Percentiles rank a stretch among this genome's conserved stretches.
Conservation (phyloP, 306 rosid genomes). For the Prosopis cineraria region DNA sequence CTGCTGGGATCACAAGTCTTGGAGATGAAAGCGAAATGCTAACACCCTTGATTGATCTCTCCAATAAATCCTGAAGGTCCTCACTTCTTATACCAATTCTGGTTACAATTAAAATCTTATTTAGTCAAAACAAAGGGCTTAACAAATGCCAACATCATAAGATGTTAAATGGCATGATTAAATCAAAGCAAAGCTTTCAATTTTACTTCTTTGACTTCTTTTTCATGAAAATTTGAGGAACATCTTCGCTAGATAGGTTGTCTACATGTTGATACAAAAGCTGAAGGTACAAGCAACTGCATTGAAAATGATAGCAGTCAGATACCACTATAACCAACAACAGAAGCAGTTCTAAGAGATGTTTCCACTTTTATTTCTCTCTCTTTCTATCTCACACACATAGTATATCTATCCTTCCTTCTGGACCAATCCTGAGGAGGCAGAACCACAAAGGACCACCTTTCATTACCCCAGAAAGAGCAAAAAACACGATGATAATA, state of each 20-base stretch:
- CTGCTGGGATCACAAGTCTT: slow-evolving; percentile 88
- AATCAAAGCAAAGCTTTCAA: slow-evolving; percentile 31
- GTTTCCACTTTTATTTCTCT: background rate
- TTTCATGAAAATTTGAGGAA: slow-evolving; percentile 77
- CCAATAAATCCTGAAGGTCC: slow-evolving; percentile 71
- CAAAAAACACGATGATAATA: background rate
- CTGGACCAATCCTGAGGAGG: background rate
- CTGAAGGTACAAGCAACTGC: slow-evolving; percentile 91
- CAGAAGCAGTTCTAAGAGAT: background rate
- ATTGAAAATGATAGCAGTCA: slow-evolving; percentile 37
- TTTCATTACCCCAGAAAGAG: background rate
- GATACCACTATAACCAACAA: slow-evolving; percentile 20
- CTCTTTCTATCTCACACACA: background rate
- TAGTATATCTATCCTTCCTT: background rate
- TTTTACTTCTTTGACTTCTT: slow-evolving; percentile 75
- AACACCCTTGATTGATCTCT: slow-evolving; percentile 72
- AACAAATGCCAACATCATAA: slow-evolving; percentile 28
- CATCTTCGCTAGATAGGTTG: slow-evolving; percentile 67
- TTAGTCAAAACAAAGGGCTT: slow-evolving; percentile 28
- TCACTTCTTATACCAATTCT: slow-evolving; percentile 95
- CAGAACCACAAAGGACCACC: background rate
- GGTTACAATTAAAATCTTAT: slow-evolving; percentile 32
- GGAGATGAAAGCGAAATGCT: slow-evolving; percentile 89
- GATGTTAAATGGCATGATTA: slow-evolving; percentile 14
- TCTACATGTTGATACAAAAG: slow-evolving; percentile 80